Base-by-base conservation (phyloP, 768 basidiomycete genomes). In the Clitopilus hobsonii region DNA sequence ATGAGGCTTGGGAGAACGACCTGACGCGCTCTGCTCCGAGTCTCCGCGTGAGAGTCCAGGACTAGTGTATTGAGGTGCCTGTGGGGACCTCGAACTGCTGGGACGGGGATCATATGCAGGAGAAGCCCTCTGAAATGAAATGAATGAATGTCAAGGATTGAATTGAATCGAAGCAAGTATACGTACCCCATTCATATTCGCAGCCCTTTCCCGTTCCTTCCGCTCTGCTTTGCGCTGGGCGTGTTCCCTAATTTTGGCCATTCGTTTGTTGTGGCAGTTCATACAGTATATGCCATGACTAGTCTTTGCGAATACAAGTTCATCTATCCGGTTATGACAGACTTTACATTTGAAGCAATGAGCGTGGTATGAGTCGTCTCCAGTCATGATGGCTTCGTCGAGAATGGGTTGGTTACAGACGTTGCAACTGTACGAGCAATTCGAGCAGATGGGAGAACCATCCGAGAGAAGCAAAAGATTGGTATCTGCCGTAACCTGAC, bases 321-420 rank as follows among this genome's bases (percentile, higher is more conserved):
- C 97, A 71, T 98, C 95, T 59, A 99, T 99, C 55, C 93, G 82
- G 66, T 89, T 88, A 68, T 84, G 85, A 76, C 97, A 99, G 51
- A 94, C 88, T 64, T 92, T 89, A 75, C 97, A 99, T 62, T 96
- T 95, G 78, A 99, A 99, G 74, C 97, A 99, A 60, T 94, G 90
- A 5, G 97, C 95, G 68, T 98, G 97, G 63, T 98, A 99, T 0
- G 94, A 93, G 67, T 98, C 97, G 70, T 99, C 94, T 57, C 94
- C 97, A 6, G 97, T 96, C 92, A 99, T 98, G 69, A 98, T 98
- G 8, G 97, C 97, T 67, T 99, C 97, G 74, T 99, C 95, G 54
- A 95, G 87, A 60, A 99, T 99, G 45, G 94, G 91, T 54, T 85
- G 84, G 47, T 86, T 86, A 74, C 97, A 99, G 55, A 98, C 88